Percentiles rank a stretch among this genome's conserved stretches.
These are phyloP conservation scores for Talaromyces stipitatus DNA, from an alignment of 495 filamentous ascomycete genomes.

Conservation along the genomic window DNA sequence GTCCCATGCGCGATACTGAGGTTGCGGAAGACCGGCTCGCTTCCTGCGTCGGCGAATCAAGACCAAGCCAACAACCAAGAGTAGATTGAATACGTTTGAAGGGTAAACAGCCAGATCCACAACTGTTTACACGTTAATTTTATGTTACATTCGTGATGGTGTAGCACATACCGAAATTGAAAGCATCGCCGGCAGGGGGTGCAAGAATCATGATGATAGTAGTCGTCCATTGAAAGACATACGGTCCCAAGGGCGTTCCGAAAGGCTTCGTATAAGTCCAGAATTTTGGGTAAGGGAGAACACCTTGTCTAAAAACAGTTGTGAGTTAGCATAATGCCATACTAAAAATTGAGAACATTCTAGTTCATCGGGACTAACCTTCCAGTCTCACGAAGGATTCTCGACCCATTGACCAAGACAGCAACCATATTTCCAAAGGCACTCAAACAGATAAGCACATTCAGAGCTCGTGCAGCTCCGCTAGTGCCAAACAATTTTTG, in stretches of 20 bases:
- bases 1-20: slow-evolving; percentile 49
- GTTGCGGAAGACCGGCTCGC: slow-evolving; percentile 29
- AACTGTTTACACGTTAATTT: slow-evolving; percentile 24
- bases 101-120: slow-evolving; percentile 46
- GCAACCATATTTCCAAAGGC: slow-evolving; percentile 58
- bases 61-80: slow-evolving; percentile 46
- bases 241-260: slow-evolving; percentile 53
- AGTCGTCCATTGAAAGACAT: slow-evolving; percentile 48
- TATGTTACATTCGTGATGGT: neutral
- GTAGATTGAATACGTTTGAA: slow-evolving; percentile 41
- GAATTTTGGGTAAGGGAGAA: slow-evolving; percentile 53
- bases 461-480: slow-evolving; percentile 43
- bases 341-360: neutral
- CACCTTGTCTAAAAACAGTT: slow-evolving; percentile 45
- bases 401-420: slow-evolving; percentile 49
- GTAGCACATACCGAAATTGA: slow-evolving; percentile 43
- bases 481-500: slow-evolving; percentile 48
- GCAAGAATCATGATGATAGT: slow-evolving; percentile 59
- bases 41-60: slow-evolving; percentile 44
- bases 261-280: slow-evolving; percentile 60
- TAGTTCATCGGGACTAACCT: slow-evolving; percentile 16
- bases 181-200: slow-evolving; percentile 60
- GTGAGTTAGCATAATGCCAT: neutral
- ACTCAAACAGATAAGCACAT: slow-evolving; percentile 54
- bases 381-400: slow-evolving; percentile 55